These are phyloP conservation scores for Candida sonorensis DNA, from an alignment of 805 yeast species.

Conservation along the genomic window DNA sequence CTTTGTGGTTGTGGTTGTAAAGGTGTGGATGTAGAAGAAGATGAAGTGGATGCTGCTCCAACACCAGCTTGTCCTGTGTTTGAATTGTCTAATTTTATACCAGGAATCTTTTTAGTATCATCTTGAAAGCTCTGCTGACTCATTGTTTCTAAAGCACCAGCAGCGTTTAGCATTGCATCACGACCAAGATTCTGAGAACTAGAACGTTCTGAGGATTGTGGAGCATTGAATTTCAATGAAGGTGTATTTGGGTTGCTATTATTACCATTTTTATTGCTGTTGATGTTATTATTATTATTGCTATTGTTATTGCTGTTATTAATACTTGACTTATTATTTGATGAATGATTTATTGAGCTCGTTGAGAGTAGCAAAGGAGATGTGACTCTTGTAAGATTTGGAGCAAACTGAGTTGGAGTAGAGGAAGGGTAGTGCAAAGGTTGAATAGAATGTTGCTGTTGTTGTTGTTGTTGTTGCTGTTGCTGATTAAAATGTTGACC, in stretches of 20 bases:
- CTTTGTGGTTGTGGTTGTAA: slow-evolving; percentile 5
- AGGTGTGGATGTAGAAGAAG: background rate
- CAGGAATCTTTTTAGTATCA: slow-evolving; percentile 23
- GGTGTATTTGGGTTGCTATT: slow-evolving; percentile 25
- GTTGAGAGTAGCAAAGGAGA: slow-evolving; percentile 53
- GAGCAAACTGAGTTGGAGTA: slow-evolving; percentile 66
- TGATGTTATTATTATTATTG: too few relatives aligned
- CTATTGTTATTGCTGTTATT: too few relatives aligned
- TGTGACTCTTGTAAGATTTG: slow-evolving; percentile 55
- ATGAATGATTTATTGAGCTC: too few relatives aligned
- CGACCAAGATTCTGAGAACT: slow-evolving; percentile 23
- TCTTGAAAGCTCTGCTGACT: slow-evolving; percentile 25
- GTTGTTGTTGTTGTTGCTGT: too few relatives aligned
- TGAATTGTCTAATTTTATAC: slow-evolving; percentile 29
- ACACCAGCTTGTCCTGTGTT: too few relatives aligned
- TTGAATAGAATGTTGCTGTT: slow-evolving; percentile 34
- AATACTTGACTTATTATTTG: too few relatives aligned
- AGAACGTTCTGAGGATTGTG: slow-evolving; percentile 30
- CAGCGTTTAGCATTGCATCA: slow-evolving; percentile 30
- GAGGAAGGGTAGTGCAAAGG: slow-evolving; percentile 61
- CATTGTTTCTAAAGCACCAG: slow-evolving; percentile 35
- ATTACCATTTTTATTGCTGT: slow-evolving; percentile 40
- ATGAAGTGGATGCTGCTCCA: slow-evolving; percentile 3
- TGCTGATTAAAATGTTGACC: too few relatives aligned
- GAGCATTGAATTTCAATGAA: slow-evolving; percentile 29